A percentile compares a stretch with the other conserved stretches of the same genome.
phyloP scores from a whole-genome alignment of 441 rosid species.

The Erysimum cheiri region DNA sequence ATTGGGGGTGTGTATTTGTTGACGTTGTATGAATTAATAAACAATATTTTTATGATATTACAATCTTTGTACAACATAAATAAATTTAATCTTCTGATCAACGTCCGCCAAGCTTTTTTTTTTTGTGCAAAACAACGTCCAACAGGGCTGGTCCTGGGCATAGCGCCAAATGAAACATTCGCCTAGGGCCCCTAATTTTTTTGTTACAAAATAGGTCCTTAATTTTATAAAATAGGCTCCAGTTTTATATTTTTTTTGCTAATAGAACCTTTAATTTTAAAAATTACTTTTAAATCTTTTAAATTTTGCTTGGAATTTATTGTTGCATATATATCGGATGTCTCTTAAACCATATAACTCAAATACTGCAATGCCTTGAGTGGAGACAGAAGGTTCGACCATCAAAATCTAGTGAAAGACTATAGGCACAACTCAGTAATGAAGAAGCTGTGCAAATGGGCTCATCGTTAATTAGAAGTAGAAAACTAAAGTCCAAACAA shows the following conservation, averaged over 20 bases:
- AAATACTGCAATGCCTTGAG: not conserved
- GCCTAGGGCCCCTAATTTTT: too few relatives aligned
- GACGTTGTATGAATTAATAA: constrained; percentile 19
- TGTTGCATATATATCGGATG: not conserved
- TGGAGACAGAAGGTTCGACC: constrained; percentile 3
- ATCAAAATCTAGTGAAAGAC: not conserved
- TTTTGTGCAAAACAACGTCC: not conserved
- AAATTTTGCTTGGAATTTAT: not conserved
- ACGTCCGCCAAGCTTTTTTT: not conserved
- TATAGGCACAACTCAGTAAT: not conserved
- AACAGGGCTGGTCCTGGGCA: not conserved
- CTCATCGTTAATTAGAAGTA: not conserved
- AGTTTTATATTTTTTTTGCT: too few relatives aligned
- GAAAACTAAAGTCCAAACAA: not conserved
- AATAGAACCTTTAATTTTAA: too few relatives aligned
- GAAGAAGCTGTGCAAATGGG: not conserved
- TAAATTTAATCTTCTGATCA: not conserved
- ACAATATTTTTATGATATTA: not conserved
- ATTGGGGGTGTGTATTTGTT: constrained; percentile 9
- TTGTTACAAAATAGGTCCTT: too few relatives aligned
- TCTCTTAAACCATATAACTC: not conserved
- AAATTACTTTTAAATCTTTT: too few relatives aligned
- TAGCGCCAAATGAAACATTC: too few relatives aligned
- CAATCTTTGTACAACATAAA: not conserved
- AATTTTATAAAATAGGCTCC: too few relatives aligned